Evolutionary conservation across 495 filamentous ascomycete genomes (phyloP), one percentile per base, ranked within the genome.

Genomic region (Parmelia sp.): DNA sequence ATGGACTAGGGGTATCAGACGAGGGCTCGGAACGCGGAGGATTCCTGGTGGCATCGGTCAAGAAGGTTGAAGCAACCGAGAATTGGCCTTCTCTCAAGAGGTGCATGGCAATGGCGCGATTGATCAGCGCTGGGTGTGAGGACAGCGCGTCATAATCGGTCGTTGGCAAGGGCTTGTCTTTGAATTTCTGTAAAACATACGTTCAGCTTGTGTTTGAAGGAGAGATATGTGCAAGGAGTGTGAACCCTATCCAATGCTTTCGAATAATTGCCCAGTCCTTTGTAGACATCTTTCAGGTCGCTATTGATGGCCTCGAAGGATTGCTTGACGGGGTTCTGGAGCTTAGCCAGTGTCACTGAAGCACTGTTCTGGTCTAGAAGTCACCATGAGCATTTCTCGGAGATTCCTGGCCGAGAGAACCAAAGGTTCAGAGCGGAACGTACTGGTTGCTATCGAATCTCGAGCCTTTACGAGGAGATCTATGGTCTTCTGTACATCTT

Each of bases 91-190:
- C 95, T 29, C 94, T 87, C 23, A 97, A 83, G 19, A 98, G 80
- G 73, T 98, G 94, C 92, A 98, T 96, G 4, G 89, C 90, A 62
- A 97, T 94, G 27, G 94, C 94, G 29, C 92, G 82, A 73, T 97
- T 93, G 69, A 97, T 89, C 14, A 96, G 82, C 42, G 82, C 75
- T 8, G 87, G 79, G 65, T 95, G 86, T 31, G 86, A 82, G 8
- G 84, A 86, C 68, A 96, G 83, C n/a, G 84, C 88, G 73, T 96
- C 91, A 71, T 90, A 86, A 49, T 92, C 90, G 56, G 85, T 87
- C 36, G 75, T 80, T 0, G 91, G 91, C 4, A 96, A 79, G 11
- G 88, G 81, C 69, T 88, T 88, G 68, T 86, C 79, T 73, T 90
- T 89, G 76, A 94, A 91, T 64, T 88, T 83, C 88, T 67, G 36